These are phyloP conservation scores for Penicillium concentricum DNA, from an alignment of 2,329 filamentous ascomycete genomes.

Conservation along the genomic window DNA sequence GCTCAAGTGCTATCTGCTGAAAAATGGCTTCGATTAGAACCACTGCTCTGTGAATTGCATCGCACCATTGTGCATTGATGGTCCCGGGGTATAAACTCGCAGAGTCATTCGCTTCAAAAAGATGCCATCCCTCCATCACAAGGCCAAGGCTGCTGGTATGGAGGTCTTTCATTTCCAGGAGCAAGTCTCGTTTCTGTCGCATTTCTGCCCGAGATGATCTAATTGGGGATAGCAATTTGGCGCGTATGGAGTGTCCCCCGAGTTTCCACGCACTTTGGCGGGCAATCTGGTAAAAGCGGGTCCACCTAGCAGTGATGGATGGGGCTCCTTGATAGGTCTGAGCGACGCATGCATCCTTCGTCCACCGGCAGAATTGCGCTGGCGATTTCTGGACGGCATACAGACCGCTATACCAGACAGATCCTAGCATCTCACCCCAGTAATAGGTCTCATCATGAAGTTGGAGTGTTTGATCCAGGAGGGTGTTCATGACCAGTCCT, in stretches of 20 bases:
- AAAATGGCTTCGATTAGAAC: conserved; percentile 84
- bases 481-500: conserved; percentile 71
- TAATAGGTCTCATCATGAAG: conserved; percentile 89
- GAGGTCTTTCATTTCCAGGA: conserved; percentile 73
- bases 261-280: conserved; percentile 72
- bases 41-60: conserved; percentile 75
- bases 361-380: conserved; percentile 68
- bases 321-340: conserved; percentile 21
- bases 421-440: conserved; percentile 85
- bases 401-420: conserved; percentile 72
- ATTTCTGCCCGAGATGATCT: conserved; percentile 73
- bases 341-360: conserved; percentile 61
- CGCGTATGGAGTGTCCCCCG: conserved; percentile 66
- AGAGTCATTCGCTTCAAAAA: conserved; percentile 61
- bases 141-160: conserved; percentile 85
- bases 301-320: conserved; percentile 47
- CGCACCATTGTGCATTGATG: conserved; percentile 62
- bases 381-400: conserved; percentile 88
- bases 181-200: conserved; percentile 66
- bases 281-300: conserved; percentile 76
- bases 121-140: conserved; percentile 80
- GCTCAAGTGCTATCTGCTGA: conserved; percentile 64
- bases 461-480: conserved; percentile 79
- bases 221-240: conserved; percentile 73
- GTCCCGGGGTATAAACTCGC: conserved; percentile 45